Evolutionary conservation across 805 yeast genomes (phyloP).

Genomic region (Saturnispora gosingensis): DNA sequence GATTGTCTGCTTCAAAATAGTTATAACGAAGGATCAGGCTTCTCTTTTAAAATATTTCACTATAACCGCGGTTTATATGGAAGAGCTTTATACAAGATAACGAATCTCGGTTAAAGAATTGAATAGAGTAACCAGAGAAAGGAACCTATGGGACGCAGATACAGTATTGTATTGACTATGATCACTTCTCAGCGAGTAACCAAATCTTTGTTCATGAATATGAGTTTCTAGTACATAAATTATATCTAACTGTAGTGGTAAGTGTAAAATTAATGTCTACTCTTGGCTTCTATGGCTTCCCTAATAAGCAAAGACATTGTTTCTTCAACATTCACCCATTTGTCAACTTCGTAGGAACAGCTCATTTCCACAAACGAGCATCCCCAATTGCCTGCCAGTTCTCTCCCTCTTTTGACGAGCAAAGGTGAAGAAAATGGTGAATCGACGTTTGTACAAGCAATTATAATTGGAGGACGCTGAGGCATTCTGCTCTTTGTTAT

Average conservation of each 20-base stretch:
- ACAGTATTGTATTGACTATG: not conserved
- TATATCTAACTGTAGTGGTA: not conserved
- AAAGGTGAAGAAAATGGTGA: conserved; percentile 53
- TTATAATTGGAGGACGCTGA: conserved; percentile 51
- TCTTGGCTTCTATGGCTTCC: conserved; percentile 28
- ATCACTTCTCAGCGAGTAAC: not conserved
- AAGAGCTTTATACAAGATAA: not conserved
- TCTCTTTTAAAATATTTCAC: not conserved
- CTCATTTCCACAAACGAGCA: conserved; percentile 61
- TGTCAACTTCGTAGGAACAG: conserved; percentile 27
- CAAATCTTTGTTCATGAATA: not conserved
- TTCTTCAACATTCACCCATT: conserved; percentile 45
- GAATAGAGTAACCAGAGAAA: not conserved
- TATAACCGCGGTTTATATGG: not conserved
- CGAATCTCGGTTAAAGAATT: not conserved
- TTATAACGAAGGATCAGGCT: not conserved
- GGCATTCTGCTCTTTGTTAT: not conserved
- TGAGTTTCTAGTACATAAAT: not conserved
- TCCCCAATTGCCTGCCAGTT: conserved; percentile 51
- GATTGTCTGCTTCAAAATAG: not conserved
- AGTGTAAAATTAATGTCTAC: not conserved
- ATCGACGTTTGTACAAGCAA: conserved; percentile 55
- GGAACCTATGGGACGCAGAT: too few species aligned
- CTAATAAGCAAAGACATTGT: conserved; percentile 47
- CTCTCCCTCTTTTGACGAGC: conserved; percentile 47